Percentiles rank a stretch among this genome's conserved stretches.
phyloP scores from a whole-genome alignment of 202 grass and related monocot species.

The Zizania palustris region DNA sequence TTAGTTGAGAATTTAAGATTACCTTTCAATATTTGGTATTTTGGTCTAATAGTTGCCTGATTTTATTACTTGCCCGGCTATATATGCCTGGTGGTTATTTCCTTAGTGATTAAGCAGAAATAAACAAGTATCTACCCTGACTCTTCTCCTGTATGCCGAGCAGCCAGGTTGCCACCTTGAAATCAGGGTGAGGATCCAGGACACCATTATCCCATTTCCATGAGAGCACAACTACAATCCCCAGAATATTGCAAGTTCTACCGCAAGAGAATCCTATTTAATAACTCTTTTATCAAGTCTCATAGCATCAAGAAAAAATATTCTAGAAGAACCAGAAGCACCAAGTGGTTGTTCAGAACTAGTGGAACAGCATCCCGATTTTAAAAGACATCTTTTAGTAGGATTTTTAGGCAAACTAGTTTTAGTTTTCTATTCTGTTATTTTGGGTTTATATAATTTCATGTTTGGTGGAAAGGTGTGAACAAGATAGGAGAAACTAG shows the following conservation, averaged over 20 bases:
- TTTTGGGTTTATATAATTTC: too few relatives aligned
- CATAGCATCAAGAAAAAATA: background rate
- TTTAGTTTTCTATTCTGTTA: too few relatives aligned
- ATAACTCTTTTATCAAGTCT: background rate
- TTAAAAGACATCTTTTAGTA: too few relatives aligned
- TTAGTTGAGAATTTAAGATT: background rate
- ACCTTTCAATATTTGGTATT: background rate
- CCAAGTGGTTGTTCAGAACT: too few relatives aligned
- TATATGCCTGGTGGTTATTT: too few relatives aligned
- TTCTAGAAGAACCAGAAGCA: background rate
- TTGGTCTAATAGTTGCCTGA: background rate
- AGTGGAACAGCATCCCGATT: too few relatives aligned
- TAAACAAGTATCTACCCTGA: background rate
- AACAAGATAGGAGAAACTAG: too few relatives aligned
- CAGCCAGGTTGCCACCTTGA: background rate
- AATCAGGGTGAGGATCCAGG: background rate
- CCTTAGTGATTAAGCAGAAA: too few relatives aligned
- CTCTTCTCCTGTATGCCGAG: too few relatives aligned
- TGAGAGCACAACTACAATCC: background rate
- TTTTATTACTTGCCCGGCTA: background rate
- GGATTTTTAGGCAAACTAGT: too few relatives aligned
- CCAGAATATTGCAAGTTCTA: background rate
- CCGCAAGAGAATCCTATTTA: background rate
- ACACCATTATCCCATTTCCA: too few relatives aligned
- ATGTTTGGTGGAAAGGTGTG: too few relatives aligned